Conservation (phyloP, 2,329 filamentous ascomycete genomes). For the Taxawa tesnikishii region DNA sequence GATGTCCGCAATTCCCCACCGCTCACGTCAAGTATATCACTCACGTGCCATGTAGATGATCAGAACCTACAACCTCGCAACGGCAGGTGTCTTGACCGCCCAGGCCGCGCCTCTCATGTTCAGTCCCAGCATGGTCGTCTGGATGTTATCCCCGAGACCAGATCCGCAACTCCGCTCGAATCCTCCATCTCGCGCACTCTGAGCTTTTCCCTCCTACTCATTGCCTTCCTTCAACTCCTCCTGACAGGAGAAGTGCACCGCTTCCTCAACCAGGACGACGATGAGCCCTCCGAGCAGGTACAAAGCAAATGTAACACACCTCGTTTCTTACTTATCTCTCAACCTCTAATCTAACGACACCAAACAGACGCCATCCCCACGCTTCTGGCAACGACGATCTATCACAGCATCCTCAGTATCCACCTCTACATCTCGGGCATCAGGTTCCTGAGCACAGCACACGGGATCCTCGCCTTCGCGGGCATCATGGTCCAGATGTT, state of each 20-base stretch:
- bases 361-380: conserved; percentile 49
- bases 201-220: conserved; percentile 51
- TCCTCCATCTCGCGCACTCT: conserved; percentile 59
- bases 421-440: conserved; percentile 56
- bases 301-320: too few relatives aligned
- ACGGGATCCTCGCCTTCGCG: conserved; percentile 39
- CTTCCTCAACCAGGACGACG: too few relatives aligned
- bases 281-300: too few relatives aligned
- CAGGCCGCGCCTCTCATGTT: conserved; percentile 39
- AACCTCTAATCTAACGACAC: too few relatives aligned
- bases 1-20: too few relatives aligned
- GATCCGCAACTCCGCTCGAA: conserved; percentile 46
- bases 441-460: conserved; percentile 36
- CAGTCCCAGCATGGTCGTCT: conserved; percentile 46
- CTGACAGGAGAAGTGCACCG: conserved; percentile 41
- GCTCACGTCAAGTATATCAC: too few relatives aligned
- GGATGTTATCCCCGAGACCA: conserved; percentile 47
- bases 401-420: conserved; percentile 49
- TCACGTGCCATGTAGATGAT: too few relatives aligned
- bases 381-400: conserved; percentile 52
- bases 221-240: conserved; percentile 50
- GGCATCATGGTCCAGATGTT: conserved; percentile 54
- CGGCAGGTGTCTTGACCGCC: conserved; percentile 24
- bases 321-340: too few relatives aligned
- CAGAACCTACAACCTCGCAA: conserved; percentile 30